These are phyloP conservation scores for Chaetomium strumarium DNA, from an alignment of 2,329 filamentous ascomycete species.

Conservation along the genomic window DNA sequence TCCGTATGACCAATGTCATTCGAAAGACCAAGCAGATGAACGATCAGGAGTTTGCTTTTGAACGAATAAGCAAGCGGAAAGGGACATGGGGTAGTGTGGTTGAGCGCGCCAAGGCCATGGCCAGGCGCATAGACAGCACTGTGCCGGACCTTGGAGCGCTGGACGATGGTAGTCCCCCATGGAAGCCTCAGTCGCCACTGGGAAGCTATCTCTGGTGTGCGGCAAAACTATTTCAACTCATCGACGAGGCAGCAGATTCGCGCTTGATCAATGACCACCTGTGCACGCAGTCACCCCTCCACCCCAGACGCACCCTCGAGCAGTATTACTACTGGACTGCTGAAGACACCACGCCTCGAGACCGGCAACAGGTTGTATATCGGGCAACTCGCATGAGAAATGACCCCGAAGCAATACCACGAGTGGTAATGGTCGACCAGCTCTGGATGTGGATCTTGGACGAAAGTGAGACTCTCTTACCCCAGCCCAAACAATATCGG, in stretches of 20 bases:
- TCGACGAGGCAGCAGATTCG: constrained; percentile 24
- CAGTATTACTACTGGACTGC: constrained; percentile 35
- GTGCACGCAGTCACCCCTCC: constrained; percentile 24
- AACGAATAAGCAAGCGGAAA: constrained; percentile 18
- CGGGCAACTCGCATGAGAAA: constrained; percentile 19
- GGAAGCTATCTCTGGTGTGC: constrained; percentile 21
- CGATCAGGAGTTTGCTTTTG: constrained; percentile 16
- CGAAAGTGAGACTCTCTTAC: constrained; percentile 19
- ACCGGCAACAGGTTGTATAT: constrained; percentile 28
- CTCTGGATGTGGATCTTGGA: constrained; percentile 25
- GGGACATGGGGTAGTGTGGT: constrained; percentile 22
- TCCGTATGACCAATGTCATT: constrained; percentile 21
- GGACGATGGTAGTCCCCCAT: constrained; percentile 15
- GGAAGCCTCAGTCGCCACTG: constrained; percentile 17
- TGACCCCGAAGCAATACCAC: constrained; percentile 17
- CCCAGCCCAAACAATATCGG: too few species aligned
- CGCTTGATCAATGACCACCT: constrained; percentile 23
- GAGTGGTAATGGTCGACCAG: constrained; percentile 32
- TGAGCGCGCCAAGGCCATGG: constrained; percentile 13
- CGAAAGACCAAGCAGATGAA: constrained; percentile 16
- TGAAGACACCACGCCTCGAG: constrained; percentile 30
- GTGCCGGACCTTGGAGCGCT: constrained; percentile 8
- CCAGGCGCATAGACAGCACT: constrained; percentile 16
- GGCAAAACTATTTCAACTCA: constrained; percentile 22
- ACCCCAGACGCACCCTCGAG: constrained; percentile 33